These are phyloP conservation scores for Globisporangium acanthophoron DNA, from an alignment of 352 stramenopile genomes.

Conservation along the genomic window DNA sequence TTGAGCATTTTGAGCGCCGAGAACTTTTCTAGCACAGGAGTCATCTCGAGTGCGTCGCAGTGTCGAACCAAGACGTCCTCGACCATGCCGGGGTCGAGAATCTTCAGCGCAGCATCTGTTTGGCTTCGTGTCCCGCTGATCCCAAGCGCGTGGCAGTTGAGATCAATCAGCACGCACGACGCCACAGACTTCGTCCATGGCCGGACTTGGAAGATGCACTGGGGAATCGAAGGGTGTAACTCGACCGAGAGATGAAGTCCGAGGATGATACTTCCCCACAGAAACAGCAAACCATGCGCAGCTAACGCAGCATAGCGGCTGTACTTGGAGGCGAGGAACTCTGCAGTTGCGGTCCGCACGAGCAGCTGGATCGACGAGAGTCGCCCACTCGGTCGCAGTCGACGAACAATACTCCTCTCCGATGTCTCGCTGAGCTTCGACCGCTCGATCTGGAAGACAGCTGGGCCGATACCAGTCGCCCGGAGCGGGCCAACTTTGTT, in stretches of 20 bases:
- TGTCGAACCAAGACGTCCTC: conserved; percentile 30
- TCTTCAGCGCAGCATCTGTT: conserved; percentile 10
- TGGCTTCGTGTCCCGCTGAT: conserved; percentile 10
- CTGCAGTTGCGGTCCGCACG: neutral
- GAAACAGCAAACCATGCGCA: conserved; percentile 11
- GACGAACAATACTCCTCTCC: neutral
- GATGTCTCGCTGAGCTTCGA: neutral
- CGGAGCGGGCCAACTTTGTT: neutral
- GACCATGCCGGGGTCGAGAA: conserved; percentile 18
- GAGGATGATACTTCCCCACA: conserved; percentile 17
- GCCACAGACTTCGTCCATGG: conserved; percentile 20
- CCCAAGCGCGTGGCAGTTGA: conserved; percentile 17
- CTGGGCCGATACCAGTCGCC: neutral
- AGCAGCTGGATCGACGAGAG: neutral
- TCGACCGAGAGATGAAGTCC: conserved; percentile 15
- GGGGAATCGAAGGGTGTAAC: neutral
- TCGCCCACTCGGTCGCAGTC: neutral
- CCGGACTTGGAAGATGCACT: conserved; percentile 22
- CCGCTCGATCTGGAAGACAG: neutral
- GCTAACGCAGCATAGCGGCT: neutral
- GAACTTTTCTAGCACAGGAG: conserved; percentile 20
- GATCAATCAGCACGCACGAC: conserved; percentile 21
- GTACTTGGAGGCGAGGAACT: neutral
- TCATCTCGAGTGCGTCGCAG: conserved; percentile 28
- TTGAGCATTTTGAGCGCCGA: conserved; percentile 26